Base-by-base conservation (phyloP, 257 asterid genomes). In the Jacaranda copaia region DNA sequence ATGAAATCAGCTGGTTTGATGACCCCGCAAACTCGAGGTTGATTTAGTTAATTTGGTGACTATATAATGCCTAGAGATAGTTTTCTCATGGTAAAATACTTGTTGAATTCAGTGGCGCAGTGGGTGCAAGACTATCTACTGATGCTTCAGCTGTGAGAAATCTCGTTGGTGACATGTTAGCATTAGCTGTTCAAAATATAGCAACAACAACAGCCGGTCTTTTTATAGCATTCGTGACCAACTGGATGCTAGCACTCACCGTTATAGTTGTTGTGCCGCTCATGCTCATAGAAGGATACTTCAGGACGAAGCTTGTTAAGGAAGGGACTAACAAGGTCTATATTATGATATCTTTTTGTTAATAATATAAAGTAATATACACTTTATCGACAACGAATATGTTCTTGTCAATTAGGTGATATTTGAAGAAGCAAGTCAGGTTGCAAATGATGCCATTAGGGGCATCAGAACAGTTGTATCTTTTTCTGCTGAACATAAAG, bases 51-150 rank as follows among this genome's bases (percentile, higher is more conserved):
- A 25, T 25, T 25, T 25, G 32, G 32, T 25, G 32, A 25, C 32
- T 25, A 25, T 25, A 25, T 25, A 25, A 25, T 25, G 32, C 32
- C 32, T 25, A 25, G 2, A 25, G 35, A 4, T 52, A 40, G 6
- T 5, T 8, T 38, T 10, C 14, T 53, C 0, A n/a, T 16, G 39
- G 6, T 46, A 0, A 49, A 7, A 4, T 40, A 3, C 25, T 48
- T 74, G 48, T 75, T 18, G 52, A 16, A 56, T 58, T 42, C 85
- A 87, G 91, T 71, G 97, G 94, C 15, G 81, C 84, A 42, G 79
- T 91, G 52, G 84, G 97, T 19, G 86, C 90, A 4, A 82, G 90
- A 65, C 85, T 91, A 20, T 87, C 91, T 3, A 40, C 67, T 3
- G 97, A 91, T 81, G 97, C 94, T 63, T 76, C 85, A 42, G 70